These are phyloP conservation scores for Pseudogymnoascus sp. DNA, from an alignment of 2,329 filamentous ascomycete species.

Conservation along the genomic window DNA sequence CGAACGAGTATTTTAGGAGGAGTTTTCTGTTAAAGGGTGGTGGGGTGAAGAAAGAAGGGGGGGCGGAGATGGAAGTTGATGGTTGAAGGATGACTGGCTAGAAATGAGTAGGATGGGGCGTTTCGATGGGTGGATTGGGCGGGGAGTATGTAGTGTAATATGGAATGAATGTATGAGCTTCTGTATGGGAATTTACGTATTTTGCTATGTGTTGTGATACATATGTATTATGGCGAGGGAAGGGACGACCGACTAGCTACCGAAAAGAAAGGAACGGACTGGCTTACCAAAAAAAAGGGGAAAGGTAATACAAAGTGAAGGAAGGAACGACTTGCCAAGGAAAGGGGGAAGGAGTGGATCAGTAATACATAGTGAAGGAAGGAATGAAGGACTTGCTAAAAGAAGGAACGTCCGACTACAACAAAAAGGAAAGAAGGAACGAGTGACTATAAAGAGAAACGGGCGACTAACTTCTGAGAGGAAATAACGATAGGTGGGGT, in stretches of 20 bases:
- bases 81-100: not conserved
- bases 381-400: no score
- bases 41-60: not conserved
- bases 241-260: not conserved
- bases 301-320: not conserved
- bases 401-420: not conserved
- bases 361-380: no score
- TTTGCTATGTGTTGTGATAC: not conserved
- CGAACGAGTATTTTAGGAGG: slow-evolving; percentile 96
- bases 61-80: not conserved
- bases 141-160: not conserved
- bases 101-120: not conserved
- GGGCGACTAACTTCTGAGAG: no score
- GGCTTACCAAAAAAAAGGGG: not conserved
- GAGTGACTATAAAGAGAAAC: not conserved
- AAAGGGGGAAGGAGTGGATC: no score
- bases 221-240: not conserved
- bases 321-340: not conserved
- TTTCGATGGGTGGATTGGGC: not conserved
- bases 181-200: not conserved
- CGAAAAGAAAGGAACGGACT: not conserved
- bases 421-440: not conserved
- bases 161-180: not conserved
- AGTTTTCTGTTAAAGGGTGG: slow-evolving; percentile 71
- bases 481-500: no score